These are phyloP conservation scores for Obba rivulosa DNA, from an alignment of 768 basidiomycete species.

Conservation along the genomic window DNA sequence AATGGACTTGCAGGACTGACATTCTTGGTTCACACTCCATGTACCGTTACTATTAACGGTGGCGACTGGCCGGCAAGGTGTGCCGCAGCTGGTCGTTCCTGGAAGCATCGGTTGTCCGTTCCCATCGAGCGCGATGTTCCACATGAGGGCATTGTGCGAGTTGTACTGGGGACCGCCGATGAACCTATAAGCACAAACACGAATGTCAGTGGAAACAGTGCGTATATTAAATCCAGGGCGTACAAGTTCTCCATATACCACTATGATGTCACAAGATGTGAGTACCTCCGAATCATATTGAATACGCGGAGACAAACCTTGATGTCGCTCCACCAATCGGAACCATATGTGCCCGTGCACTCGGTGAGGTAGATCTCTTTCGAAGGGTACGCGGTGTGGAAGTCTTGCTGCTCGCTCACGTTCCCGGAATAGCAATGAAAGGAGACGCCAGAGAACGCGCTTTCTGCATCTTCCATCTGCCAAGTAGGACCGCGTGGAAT, in stretches of 20 bases:
- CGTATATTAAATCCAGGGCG: too few species aligned
- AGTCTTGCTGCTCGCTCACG: conserved; percentile 48
- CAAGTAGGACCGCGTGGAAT: neutral
- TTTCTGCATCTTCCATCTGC: conserved; percentile 51
- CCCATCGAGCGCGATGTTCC: conserved; percentile 67
- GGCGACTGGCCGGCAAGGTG: conserved; percentile 62
- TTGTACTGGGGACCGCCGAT: conserved; percentile 39
- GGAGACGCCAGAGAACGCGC: conserved; percentile 56
- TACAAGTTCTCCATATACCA: conserved; percentile 71
- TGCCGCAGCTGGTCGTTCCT: conserved; percentile 56
- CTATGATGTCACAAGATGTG: conserved; percentile 24
- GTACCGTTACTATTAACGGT: conserved; percentile 60
- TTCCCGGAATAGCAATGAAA: conserved; percentile 70
- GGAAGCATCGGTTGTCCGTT: conserved; percentile 62
- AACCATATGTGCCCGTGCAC: conserved; percentile 59
- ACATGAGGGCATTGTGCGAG: conserved; percentile 54
- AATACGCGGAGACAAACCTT: conserved; percentile 39
- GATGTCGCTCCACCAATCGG: conserved; percentile 78
- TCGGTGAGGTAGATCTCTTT: conserved; percentile 59
- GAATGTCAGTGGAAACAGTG: too few species aligned
- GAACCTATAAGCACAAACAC: conserved; percentile 24
- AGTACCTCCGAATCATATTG: neutral
- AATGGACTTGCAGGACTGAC: conserved; percentile 29
- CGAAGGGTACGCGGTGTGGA: conserved; percentile 48
- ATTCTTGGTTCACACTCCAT: conserved; percentile 70